Conservation (phyloP, 331 rosid species). For the Stylosanthes scabra region DNA sequence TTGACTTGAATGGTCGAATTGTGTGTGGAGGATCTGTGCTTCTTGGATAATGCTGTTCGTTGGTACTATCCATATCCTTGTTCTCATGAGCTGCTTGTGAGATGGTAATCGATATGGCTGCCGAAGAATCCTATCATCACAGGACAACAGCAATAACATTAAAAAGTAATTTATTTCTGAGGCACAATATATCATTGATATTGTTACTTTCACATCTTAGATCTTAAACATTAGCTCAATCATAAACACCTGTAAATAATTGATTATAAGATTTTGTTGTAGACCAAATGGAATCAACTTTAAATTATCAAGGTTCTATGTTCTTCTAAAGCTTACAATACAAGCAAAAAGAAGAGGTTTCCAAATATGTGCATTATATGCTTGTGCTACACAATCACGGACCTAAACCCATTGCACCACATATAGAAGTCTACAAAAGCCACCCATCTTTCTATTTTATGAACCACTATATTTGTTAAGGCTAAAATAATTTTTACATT, state of each 20-base stretch:
- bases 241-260: slow-evolving; percentile 10
- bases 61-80: slow-evolving; percentile 38
- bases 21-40: slow-evolving; percentile 37
- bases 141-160: slow-evolving; percentile 26
- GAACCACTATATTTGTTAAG: slow-evolving; percentile 2
- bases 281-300: slow-evolving; percentile 23
- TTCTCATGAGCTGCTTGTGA: slow-evolving; percentile 42
- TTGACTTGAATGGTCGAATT: slow-evolving; percentile 48
- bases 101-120: slow-evolving; percentile 45
- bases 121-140: slow-evolving; percentile 59
- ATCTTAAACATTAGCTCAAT: slow-evolving; percentile 20
- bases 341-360: not conserved
- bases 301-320: slow-evolving; percentile 1
- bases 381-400: slow-evolving; percentile 12
- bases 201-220: slow-evolving; percentile 28
- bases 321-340: slow-evolving; percentile 8
- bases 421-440: not conserved
- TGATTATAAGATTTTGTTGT: slow-evolving; percentile 16
- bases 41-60: slow-evolving; percentile 36
- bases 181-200: slow-evolving; percentile 10
- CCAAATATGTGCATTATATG: slow-evolving; percentile 1
- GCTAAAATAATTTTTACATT: slow-evolving; percentile 7
- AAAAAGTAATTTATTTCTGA: slow-evolving; percentile 18
- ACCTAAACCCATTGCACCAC: slow-evolving; percentile 31
- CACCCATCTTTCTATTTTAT: slow-evolving; percentile 3